A percentile compares a stretch with the other conserved stretches of the same genome.
phyloP scores from a whole-genome alignment of 768 basidiomycete genomes.

The Naganishia friedmannii region DNA sequence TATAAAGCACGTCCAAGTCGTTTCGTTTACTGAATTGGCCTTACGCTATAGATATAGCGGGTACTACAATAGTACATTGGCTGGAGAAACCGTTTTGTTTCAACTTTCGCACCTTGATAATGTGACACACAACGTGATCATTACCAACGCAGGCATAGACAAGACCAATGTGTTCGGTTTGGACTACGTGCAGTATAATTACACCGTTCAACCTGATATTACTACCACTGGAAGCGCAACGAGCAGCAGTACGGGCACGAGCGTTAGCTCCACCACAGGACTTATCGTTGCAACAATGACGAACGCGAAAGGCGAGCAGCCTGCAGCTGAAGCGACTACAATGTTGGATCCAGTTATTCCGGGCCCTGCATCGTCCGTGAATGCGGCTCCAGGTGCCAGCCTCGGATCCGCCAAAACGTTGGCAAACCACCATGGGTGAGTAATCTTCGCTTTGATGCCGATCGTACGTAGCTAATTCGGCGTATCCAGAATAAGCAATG shows the following conservation, averaged over 20 bases:
- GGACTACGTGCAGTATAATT: slow-evolving; percentile 26
- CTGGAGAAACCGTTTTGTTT: slow-evolving; percentile 1
- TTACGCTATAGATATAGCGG: background rate
- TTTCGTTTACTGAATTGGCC: background rate
- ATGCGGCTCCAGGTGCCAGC: background rate
- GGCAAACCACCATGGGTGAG: background rate
- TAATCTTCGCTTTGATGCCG: background rate
- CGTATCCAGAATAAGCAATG: background rate
- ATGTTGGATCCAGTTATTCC: too few species aligned
- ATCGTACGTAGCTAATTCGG: background rate
- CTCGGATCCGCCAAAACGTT: background rate
- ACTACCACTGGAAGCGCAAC: too few species aligned
- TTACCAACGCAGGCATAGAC: slow-evolving; percentile 9
- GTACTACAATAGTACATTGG: background rate
- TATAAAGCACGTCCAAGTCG: background rate
- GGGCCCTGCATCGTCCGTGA: background rate
- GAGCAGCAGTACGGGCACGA: background rate
- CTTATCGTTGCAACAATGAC: background rate
- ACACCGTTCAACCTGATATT: background rate
- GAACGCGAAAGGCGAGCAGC: background rate
- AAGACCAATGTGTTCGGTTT: background rate
- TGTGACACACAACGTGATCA: slow-evolving; percentile 5
- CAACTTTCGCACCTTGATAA: slow-evolving; percentile 8
- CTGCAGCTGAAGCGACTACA: background rate
- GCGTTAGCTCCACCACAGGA: background rate